Conservation (phyloP, 1,284 basidiomycete genomes). For the Flammula alnicola region DNA sequence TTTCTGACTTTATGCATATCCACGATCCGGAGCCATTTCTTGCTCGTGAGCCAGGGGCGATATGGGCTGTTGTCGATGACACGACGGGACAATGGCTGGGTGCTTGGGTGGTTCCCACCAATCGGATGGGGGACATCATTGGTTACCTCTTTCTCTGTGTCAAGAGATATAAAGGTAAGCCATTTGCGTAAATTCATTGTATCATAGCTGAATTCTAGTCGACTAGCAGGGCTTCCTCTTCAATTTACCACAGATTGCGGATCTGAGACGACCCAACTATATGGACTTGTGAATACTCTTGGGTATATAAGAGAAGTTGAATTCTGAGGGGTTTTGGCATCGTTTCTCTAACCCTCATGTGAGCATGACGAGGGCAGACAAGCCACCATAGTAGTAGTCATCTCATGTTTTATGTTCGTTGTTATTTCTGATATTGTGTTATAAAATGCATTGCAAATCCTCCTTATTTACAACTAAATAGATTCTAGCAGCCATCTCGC, state of each 20-base stretch:
- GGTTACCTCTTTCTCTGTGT: slow-evolving; percentile 37
- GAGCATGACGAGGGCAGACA: no score
- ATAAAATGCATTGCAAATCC: no score
- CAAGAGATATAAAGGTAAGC: slow-evolving; percentile 30
- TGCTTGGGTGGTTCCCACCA: slow-evolving; percentile 40
- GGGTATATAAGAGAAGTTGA: no score
- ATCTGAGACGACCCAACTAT: slow-evolving; percentile 33
- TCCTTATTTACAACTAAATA: no score
- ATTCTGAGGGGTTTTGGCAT: no score
- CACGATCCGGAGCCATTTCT: slow-evolving; percentile 33
- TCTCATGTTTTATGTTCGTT: no score
- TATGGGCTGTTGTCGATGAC: slow-evolving; percentile 38
- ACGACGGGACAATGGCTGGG: slow-evolving; percentile 35
- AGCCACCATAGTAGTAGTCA: no score
- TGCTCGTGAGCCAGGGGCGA: slow-evolving; percentile 23
- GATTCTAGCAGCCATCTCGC: no score
- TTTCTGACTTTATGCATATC: slow-evolving; percentile 34
- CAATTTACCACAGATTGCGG: slow-evolving; percentile 39
- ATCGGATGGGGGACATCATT: slow-evolving; percentile 29
- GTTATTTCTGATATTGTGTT: no score
- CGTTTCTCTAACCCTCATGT: no score
- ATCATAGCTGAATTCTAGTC: neutral
- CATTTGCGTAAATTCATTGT: neutral
- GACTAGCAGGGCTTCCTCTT: slow-evolving; percentile 35
- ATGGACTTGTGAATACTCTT: slow-evolving; percentile 29